Base-by-base conservation (phyloP, 257 asterid species). In the Jaltomata sinuosa region DNA sequence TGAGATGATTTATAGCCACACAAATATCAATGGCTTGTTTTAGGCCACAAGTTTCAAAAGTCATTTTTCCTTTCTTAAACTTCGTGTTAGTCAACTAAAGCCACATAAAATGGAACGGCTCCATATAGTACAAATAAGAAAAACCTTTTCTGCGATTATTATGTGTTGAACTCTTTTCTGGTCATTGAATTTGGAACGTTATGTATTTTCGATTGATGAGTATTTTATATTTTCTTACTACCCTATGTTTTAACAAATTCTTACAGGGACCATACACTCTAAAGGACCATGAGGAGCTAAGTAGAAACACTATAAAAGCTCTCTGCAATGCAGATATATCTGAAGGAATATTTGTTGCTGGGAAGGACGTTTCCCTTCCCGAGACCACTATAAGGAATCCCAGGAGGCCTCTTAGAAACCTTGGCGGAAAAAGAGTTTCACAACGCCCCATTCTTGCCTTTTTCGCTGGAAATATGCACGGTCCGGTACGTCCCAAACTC, bases 311-410 rank as follows among this genome's bases (percentile, higher is more conserved):
- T 21, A 94, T 96, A 34, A 96, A 93, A 89, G 99, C 91, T 36
- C 89, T 96, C 34, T 96, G 99, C 87, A 94, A 96, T 72, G 97
- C 99, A 34, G 98, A 96, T 86, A 89, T 85, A 27, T 96, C 99
- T 5, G 99, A 96, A 83, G 87, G 90, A 82, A 86, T 94, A 49
- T 96, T 96, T 83, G 79, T 83, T 29, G 68, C 88, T 0, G 92
- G 92, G 85, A 91, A 91, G 64, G 98, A 96, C 32, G 94, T 96
- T 54, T 94, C 98, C 52, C 91, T 96, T 11, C 99, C 99, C 11
- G 97, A 94, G 86, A 96, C 99, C 27, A 87, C 90, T 80, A 91
- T 96, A 83, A 89, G 87, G 59, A 89, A 89, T 65, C 95, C 97
- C n/a, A 88, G 83, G 87, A 89, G 89, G 86, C 97, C 98, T 61